Evolutionary conservation across 495 filamentous ascomycete species (phyloP).

Genomic region (Amniculicola lignicola): DNA sequence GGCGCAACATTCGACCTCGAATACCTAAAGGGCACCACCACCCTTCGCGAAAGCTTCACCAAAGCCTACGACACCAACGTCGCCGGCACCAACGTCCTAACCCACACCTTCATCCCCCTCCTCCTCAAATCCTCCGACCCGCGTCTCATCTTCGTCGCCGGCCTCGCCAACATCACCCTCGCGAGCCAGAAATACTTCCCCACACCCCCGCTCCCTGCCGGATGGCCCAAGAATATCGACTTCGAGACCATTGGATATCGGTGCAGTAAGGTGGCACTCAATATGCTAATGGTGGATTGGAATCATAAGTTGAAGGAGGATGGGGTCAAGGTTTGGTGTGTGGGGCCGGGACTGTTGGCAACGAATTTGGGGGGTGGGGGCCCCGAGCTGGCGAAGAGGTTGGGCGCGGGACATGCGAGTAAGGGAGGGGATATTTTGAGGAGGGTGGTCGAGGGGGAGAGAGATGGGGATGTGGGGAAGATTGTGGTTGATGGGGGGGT

Average conservation of each 20-base stretch:
- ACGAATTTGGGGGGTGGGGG: conserved; percentile 36
- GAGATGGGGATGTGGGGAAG: conserved; percentile 40
- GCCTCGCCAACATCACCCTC: conserved; percentile 10
- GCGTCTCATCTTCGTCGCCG: conserved; percentile 45
- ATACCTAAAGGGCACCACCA: conserved; percentile 37
- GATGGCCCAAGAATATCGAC: conserved; percentile 48
- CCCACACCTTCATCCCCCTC: conserved; percentile 48
- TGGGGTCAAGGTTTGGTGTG: conserved; percentile 43
- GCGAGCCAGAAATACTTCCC: conserved; percentile 10
- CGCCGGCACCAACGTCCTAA: conserved; percentile 50
- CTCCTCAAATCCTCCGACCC: conserved; percentile 49
- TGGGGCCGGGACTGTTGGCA: conserved; percentile 41
- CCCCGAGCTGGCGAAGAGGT: conserved; percentile 35
- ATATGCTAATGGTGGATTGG: conserved; percentile 43
- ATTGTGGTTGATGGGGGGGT: conserved; percentile 30
- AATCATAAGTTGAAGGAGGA: conserved; percentile 41
- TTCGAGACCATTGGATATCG: conserved; percentile 41
- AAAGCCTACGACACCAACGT: conserved; percentile 51
- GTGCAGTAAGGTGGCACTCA: conserved; percentile 40
- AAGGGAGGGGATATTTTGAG: conserved; percentile 38
- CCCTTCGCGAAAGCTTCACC: conserved; percentile 47
- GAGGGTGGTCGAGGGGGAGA: conserved; percentile 41
- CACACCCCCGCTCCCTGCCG: conserved; percentile 33
- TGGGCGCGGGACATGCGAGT: conserved; percentile 39
- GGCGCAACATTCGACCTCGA: conserved; percentile 28